A percentile compares a stretch with the other conserved stretches of the same genome.
Evolutionary conservation across 176 grass and related monocot species (phyloP).

Genomic region (Otatea glauca): DNA sequence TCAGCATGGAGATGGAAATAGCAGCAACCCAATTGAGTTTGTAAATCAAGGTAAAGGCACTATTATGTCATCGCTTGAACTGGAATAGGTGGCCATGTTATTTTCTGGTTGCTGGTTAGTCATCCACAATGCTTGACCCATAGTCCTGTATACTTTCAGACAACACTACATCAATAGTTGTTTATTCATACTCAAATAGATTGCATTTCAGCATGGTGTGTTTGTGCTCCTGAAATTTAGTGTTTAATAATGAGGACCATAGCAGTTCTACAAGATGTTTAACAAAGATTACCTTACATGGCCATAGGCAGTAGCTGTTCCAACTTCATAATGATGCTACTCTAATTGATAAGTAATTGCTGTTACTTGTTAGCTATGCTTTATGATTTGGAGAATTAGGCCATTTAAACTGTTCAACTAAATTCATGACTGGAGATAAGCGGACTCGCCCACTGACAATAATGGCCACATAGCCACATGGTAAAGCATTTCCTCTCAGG

Average conservation of each 20-base stretch:
- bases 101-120: background rate
- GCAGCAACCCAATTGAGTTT: constrained; percentile 71
- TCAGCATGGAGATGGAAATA: constrained; percentile 71
- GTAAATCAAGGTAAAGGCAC: constrained; percentile 80
- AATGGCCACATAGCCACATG: background rate
- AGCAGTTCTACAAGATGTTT: background rate
- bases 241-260: background rate
- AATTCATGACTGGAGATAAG: background rate
- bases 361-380: background rate
- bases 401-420: background rate
- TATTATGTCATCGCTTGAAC: background rate
- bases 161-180: background rate
- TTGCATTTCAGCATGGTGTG: constrained; percentile 3
- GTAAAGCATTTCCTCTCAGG: background rate
- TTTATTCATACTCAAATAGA: background rate
- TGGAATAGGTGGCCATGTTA: background rate
- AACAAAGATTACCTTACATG: background rate
- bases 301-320: background rate
- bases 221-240: background rate
- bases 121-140: background rate
- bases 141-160: constrained; percentile 16
- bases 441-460: background rate
- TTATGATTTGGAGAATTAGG: background rate
- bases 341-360: background rate
- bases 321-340: background rate